Evolutionary conservation across 345 rosid genomes (phyloP), one percentile per base, ranked within the genome.

Genomic region (Dimocarpus longan): DNA sequence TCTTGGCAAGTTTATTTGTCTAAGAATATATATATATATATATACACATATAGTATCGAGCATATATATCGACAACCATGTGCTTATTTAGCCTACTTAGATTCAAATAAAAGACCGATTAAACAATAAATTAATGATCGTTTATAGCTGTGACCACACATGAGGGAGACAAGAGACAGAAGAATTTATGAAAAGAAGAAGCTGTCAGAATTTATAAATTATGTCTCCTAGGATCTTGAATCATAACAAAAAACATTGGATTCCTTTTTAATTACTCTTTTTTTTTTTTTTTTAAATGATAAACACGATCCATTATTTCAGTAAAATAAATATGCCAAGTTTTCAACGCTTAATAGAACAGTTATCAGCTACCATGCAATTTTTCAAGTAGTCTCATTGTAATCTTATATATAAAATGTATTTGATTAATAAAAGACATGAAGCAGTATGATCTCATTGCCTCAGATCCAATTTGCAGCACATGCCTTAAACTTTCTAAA

Each of bases 261-360:
- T 73, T 5, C 76, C 40, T 73, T 56, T 73, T 39, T 10, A 44
- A 19, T 57, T 19, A 19, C 24, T 28, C 10, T 10, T n/a, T 39
- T 10, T 5, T 37, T 6, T 37, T 10, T 56, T 46, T 11, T 46
- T 11, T 46, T 8, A 1, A 46, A 46, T 1, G 5, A 11, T 46
- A 4, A 44, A 8, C 39, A 21, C 8, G 12, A 21, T 69, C 16
- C 10, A 44, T 46, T 43, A 39, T 28, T 15, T 28, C 0, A 19
- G 3, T 69, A 21, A 13, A 43, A 67, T 67, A 8, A 2, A 6
- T 44, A 1, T 42, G 18, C 28, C 12, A 37, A 10, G 6, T 39
- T 42, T 64, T 42, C 65, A 32, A 4, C 32, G 66, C 52, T n/a
- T 50, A 76, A 76, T 66, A 63, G 39, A 76, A 66, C 64, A 66